A percentile compares a stretch with the other conserved stretches of the same genome.
phyloP scores from a whole-genome alignment of 164 flowering plant genomes.

The Stephania yunnanensis region DNA sequence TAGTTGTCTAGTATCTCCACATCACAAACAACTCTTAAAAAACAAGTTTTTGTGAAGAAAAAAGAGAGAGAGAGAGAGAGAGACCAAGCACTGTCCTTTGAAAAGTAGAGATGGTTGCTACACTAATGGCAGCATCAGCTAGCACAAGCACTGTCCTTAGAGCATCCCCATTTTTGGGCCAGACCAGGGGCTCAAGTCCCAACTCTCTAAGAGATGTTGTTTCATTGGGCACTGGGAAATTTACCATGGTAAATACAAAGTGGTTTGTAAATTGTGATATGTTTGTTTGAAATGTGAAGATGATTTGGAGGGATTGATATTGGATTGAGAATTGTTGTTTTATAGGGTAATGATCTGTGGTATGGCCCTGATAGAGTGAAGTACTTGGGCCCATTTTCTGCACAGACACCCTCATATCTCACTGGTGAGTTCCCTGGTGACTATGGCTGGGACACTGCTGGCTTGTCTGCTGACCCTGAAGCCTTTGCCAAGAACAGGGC shows the following conservation, averaged over 20 bases:
- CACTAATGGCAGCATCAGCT: slow-evolving; percentile 51
- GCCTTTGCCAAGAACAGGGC: slow-evolving; percentile 93
- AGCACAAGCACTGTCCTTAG: slow-evolving; percentile 51
- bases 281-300: background rate
- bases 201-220: slow-evolving; percentile 70
- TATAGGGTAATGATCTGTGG: slow-evolving; percentile 66
- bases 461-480: slow-evolving; percentile 91
- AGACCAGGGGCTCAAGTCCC: slow-evolving; percentile 33
- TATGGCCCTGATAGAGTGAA: slow-evolving; percentile 94
- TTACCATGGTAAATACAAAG: slow-evolving; percentile 53
- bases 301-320: background rate
- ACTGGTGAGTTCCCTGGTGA: slow-evolving; percentile 96
- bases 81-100: no score
- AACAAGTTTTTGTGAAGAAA: background rate
- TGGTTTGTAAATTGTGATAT: background rate
- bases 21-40: background rate
- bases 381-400: slow-evolving; percentile 95
- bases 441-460: slow-evolving; percentile 97
- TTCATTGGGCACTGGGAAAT: slow-evolving; percentile 52
- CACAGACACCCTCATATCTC: slow-evolving; percentile 87
- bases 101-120: slow-evolving; percentile 27
- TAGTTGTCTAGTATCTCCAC: background rate
- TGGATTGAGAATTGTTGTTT: background rate
- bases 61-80: no score
- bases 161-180: slow-evolving; percentile 75